Evolutionary conservation across 2,329 filamentous ascomycete species (phyloP), one percentile per base, ranked within the genome.

Genomic region (Fusarium begoniae): DNA sequence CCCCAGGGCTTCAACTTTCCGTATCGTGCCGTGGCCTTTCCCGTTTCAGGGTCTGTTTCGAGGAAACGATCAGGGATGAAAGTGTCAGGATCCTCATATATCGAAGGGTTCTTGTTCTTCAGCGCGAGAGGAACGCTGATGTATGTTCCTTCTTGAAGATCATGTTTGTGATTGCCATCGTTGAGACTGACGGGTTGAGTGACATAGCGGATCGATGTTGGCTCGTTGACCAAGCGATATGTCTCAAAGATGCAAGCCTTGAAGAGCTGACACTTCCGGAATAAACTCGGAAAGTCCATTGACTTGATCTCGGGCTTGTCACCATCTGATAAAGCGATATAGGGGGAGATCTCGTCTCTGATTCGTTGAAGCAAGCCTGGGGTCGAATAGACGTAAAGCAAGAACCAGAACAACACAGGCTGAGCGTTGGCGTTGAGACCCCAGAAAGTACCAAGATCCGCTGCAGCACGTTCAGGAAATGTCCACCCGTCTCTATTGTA

Each of bases 171-270:
- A 1, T 54, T 20, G 1, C 75, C 67, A 4, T 76, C 76, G 5
- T 45, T 37, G 7, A 78, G 38, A 3, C 56, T 72, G 15, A 76
- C 54, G 2, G 71, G 30, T 18, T 57, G 50, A n/a, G 66, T 55
- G 18, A 77, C 62, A 7, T 72, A 64, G 18, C 76, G 72, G 15
- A 77, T 66, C 7, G 75, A 69, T 13, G 72, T 74, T 32, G 69
- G 65, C 2, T 76, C 75, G 10, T 76, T 71, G 14, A 60, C 71
- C 24, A 78, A 50, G 0, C 75, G 65, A 18, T 68, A 77, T 1
- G 76, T 77, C 30, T 78, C 76, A 14, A 78, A 74, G 22, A 77
- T 67, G 17, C 57, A 69, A 5, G 76, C 73, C 32, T 78, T 77
- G 8, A 78, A 58, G 41, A 78, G 69, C 4, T 70, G 76, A 17